Evolutionary conservation across 331 rosid genomes (phyloP), one percentile per base, ranked within the genome.

Genomic region (Quercus phellos): DNA sequence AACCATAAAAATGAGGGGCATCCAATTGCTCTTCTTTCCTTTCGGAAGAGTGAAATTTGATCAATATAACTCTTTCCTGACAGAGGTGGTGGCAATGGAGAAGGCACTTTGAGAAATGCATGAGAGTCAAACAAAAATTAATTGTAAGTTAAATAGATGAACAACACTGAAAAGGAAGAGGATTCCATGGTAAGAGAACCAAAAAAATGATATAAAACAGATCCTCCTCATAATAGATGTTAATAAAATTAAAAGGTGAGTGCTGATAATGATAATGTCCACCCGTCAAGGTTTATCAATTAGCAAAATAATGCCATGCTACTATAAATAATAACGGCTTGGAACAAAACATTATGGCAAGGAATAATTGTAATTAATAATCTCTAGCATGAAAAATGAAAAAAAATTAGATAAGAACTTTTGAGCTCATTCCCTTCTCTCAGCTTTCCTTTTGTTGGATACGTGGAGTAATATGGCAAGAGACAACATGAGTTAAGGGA

Each of bases 51-150:
- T 46, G 61, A 56, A 81, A 89, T 55, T 61, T 92, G 97, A 69
- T 87, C 83, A 16, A 81, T 79, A 79, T 74, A 90, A 86, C 99
- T 94, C 89, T 82, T 86, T 90, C 96, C 96, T 77, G 97, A 94
- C 83, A 90, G 82, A 80, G 89, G 95, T 77, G 92, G 97, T 70
- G 99, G 99, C 78, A 92, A 80, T 77, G 94, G 95, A 87, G 94
- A 90, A 80, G 99, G 97, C 91, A 92, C 99, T 94, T 79, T 83
- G 84, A 89, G 89, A 92, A 84, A 84, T 73, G 85, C 84, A 86
- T 68, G 85, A 85, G 82, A 85, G 82, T 77, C 66, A 87, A 88
- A 83, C 35, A 86, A 73, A 74, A 77, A 81, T 74, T 70, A 79
- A 81, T 78, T 73, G 72, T 69, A 77, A 54, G 64, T 73, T n/a